Conservation (phyloP, 352 stramenopile genomes). For the Phytophthora constricta region DNA sequence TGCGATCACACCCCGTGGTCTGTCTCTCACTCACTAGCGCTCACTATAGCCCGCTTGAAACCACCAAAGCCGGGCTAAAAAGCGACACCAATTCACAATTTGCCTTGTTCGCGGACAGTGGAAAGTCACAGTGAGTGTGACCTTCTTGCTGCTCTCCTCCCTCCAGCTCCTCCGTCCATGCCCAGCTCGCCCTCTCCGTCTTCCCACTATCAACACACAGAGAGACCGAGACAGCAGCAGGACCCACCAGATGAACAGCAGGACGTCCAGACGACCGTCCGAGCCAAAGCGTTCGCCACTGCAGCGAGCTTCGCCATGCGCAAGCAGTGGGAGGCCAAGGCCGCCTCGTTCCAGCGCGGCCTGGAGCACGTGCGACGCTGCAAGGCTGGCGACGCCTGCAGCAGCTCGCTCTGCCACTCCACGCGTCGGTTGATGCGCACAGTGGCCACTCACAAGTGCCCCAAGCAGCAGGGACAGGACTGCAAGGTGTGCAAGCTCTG, state of each 20-base stretch:
- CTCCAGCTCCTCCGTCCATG: constrained; percentile 7
- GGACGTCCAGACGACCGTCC: no score
- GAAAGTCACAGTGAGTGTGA: neutral
- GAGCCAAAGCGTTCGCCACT: constrained; percentile 16
- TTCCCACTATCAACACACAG: constrained; percentile 14
- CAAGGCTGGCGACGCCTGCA: constrained; percentile 55
- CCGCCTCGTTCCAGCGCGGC: constrained; percentile 68
- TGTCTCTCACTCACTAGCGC: neutral
- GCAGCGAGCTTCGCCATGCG: constrained; percentile 41
- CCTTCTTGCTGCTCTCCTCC: neutral
- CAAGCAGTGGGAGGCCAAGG: constrained; percentile 70
- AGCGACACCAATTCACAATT: neutral
- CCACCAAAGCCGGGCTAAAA: neutral
- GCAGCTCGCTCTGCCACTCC: constrained; percentile 76
- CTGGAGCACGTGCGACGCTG: constrained; percentile 72
- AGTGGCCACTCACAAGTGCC: constrained; percentile 68
- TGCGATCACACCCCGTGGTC: neutral
- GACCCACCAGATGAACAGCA: constrained; percentile 27
- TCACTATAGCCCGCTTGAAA: neutral
- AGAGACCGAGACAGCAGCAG: constrained; percentile 19
- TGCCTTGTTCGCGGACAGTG: neutral
- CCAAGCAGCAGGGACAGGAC: constrained; percentile 31
- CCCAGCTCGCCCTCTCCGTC: constrained; percentile 27
- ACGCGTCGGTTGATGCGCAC: constrained; percentile 71
- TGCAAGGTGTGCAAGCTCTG: constrained; percentile 86